Conservation (phyloP, 495 filamentous ascomycete genomes). For the Penicillium mononematosum region DNA sequence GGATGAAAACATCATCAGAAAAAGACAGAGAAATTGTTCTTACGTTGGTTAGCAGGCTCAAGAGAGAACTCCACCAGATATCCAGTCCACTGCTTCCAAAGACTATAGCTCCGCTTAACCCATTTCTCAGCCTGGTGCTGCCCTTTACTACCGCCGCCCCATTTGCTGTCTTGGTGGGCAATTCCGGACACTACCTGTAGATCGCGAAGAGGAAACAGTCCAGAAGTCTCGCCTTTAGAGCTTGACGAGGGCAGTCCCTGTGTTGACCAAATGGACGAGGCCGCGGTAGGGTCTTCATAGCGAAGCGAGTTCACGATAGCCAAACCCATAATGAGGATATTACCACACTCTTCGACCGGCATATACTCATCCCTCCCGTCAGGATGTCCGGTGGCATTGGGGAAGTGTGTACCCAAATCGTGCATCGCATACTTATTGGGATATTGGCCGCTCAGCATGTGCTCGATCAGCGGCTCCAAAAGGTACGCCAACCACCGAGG, state of each 20-base stretch:
- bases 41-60: slow-evolving; percentile 78
- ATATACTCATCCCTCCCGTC: slow-evolving; percentile 93
- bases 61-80: slow-evolving; percentile 88
- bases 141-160: slow-evolving; percentile 51
- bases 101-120: slow-evolving; percentile 63
- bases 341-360: slow-evolving; percentile 95
- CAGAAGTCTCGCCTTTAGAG: slow-evolving; percentile 21
- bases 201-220: slow-evolving; percentile 43
- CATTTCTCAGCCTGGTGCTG: slow-evolving; percentile 53
- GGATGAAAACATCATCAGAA: neutral
- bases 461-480: slow-evolving; percentile 85
- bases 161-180: slow-evolving; percentile 49
- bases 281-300: slow-evolving; percentile 60
- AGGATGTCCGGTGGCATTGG: slow-evolving; percentile 85
- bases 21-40: slow-evolving; percentile 15
- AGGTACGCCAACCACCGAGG: slow-evolving; percentile 89
- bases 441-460: slow-evolving; percentile 89
- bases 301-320: slow-evolving; percentile 77
- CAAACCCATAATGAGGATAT: slow-evolving; percentile 94
- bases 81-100: slow-evolving; percentile 92
- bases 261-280: slow-evolving; percentile 51
- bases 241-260: slow-evolving; percentile 26
- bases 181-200: slow-evolving; percentile 47
- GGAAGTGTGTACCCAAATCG: slow-evolving; percentile 84
- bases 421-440: slow-evolving; percentile 91